Percentiles rank a stretch among this genome's conserved stretches.
Evolutionary conservation across 1,284 basidiomycete genomes (phyloP).

Genomic region (Ceratobasidium theobromae): DNA sequence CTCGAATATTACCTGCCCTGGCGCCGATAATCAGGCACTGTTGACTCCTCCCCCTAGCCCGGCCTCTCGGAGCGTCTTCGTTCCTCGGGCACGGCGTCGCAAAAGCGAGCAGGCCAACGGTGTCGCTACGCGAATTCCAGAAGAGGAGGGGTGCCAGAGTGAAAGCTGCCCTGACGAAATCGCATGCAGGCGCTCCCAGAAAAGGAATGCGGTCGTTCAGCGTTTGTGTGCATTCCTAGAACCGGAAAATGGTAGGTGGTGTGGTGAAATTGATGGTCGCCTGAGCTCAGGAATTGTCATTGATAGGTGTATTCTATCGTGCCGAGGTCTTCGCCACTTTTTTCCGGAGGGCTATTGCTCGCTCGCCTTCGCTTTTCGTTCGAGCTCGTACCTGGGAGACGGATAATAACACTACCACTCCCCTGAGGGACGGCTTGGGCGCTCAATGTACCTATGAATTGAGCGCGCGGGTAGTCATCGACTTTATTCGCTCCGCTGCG

Average conservation of each 20-base stretch:
- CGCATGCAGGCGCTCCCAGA: conserved; percentile 1
- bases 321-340: conserved; percentile 28
- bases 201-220: neutral
- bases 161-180: conserved; percentile 2
- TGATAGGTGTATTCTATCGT: neutral
- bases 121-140: neutral
- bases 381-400: conserved; percentile 29
- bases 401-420: neutral
- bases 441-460: neutral
- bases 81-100: neutral
- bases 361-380: conserved; percentile 25
- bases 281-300: neutral
- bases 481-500: conserved; percentile 14
- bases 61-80: no score
- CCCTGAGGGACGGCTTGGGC: neutral
- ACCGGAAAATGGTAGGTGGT: neutral
- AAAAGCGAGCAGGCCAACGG: neutral
- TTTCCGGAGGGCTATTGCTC: conserved; percentile 19
- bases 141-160: neutral
- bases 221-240: conserved; percentile 16
- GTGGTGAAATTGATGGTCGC: neutral
- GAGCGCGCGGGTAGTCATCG: neutral
- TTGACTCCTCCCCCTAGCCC: conserved; percentile 29
- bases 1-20: neutral
- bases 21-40: conserved; percentile 9